Evolutionary conservation across 305 asterid genomes (phyloP).

Genomic region (Withania somnifera): DNA sequence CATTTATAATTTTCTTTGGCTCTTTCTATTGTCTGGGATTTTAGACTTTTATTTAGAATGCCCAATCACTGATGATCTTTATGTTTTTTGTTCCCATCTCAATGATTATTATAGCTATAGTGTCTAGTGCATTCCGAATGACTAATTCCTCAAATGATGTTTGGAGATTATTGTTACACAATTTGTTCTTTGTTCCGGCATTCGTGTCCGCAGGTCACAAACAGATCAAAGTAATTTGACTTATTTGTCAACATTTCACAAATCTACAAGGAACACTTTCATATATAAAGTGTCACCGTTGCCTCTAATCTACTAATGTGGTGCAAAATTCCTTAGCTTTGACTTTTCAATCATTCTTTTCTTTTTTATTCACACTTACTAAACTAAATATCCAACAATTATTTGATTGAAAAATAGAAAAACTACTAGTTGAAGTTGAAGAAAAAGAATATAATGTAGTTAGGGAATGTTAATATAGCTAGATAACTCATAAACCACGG

Average conservation of each 20-base stretch:
- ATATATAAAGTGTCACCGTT: no score
- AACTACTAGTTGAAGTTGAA: neutral
- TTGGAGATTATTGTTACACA: neutral
- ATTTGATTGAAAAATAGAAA: neutral
- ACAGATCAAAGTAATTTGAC: neutral
- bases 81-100: neutral
- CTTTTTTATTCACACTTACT: no score
- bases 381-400: no score
- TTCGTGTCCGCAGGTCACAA: no score
- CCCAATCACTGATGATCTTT: neutral
- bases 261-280: no score
- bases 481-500: neutral
- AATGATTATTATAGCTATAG: neutral
- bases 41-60: neutral
- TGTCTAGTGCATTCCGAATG: neutral
- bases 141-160: neutral
- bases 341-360: no score
- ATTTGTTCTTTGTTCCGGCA: no score
- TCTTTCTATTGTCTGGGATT: neutral
- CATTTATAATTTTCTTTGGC: slow-evolving; percentile 35
- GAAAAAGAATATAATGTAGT: neutral
- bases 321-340: no score
- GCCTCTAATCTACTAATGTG: no score
- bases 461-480: no score
- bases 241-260: no score